A percentile compares a stretch with the other conserved stretches of the same genome.
Conservation (phyloP, 1,284 basidiomycete genomes). For the Ceratobasidium sp. region DNA sequence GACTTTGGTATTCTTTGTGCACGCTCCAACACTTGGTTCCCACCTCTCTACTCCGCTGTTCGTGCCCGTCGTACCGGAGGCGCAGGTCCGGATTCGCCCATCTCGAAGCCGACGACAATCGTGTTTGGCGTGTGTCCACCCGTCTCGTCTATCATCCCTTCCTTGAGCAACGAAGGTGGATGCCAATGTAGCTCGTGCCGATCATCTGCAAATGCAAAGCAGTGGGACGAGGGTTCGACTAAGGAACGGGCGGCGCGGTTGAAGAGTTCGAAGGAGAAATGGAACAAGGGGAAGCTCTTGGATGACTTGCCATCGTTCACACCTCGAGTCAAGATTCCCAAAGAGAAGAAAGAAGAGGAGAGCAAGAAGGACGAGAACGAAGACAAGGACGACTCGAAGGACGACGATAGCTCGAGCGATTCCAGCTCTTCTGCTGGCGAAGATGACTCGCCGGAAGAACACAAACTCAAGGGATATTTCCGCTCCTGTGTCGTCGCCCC, state of each 20-base stretch:
- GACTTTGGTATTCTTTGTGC: constrained; percentile 82
- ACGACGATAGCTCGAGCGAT: neutral
- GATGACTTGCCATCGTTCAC: constrained; percentile 10
- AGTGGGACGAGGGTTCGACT: constrained; percentile 23
- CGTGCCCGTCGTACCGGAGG: constrained; percentile 74
- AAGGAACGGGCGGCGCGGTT: constrained; percentile 17
- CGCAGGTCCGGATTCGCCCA: constrained; percentile 56
- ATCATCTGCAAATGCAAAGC: neutral
- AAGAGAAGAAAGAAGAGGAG: neutral
- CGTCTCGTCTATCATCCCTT: neutral
- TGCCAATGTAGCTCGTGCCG: neutral
- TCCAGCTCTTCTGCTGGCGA: neutral
- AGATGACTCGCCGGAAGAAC: neutral
- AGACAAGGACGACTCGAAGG: neutral
- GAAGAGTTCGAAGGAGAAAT: constrained; percentile 11
- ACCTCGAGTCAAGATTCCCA: neutral
- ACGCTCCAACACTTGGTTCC: constrained; percentile 83
- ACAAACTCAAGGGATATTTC: constrained; percentile 68
- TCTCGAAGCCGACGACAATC: constrained; percentile 79
- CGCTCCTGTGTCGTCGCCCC: constrained; percentile 83
- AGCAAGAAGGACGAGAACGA: neutral
- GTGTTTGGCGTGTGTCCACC: constrained; percentile 78
- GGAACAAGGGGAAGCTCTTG: constrained; percentile 1
- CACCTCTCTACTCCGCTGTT: constrained; percentile 80
- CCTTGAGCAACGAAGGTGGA: neutral